Percentiles rank a stretch among this genome's conserved stretches.
Evolutionary conservation across 2,329 filamentous ascomycete species (phyloP).

Genomic region (Penicillium sp.): DNA sequence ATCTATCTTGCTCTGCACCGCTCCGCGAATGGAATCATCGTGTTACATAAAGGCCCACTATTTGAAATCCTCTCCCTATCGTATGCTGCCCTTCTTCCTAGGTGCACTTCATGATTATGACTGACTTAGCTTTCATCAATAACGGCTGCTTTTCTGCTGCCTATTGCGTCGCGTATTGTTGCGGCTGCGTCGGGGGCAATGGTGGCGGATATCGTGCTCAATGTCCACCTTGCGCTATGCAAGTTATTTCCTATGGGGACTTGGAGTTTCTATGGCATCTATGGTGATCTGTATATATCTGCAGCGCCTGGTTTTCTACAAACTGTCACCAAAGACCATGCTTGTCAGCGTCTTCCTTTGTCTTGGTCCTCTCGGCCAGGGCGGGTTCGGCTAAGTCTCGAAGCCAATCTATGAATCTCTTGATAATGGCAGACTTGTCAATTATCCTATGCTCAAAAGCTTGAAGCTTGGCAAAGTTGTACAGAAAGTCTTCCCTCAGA

Average conservation of each 20-base stretch:
- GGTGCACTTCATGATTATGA: not conserved
- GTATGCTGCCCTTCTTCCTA: constrained; percentile 30
- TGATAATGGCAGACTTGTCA: not conserved
- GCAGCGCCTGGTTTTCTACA: constrained; percentile 66
- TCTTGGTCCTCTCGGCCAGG: constrained; percentile 67
- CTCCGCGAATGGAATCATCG: not conserved
- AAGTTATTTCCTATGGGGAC: constrained; percentile 70
- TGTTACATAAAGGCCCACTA: not conserved
- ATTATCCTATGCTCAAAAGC: constrained; percentile 58
- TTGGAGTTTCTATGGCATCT: constrained; percentile 63
- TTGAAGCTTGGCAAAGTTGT: constrained; percentile 55
- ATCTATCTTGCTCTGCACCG: not conserved
- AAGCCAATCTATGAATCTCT: not conserved
- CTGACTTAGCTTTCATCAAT: constrained; percentile 52
- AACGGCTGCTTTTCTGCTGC: constrained; percentile 67
- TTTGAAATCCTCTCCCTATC: constrained; percentile 59
- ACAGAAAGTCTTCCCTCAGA: constrained; percentile 32
- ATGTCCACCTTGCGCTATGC: constrained; percentile 57
- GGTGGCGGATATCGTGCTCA: constrained; percentile 60
- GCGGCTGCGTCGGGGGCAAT: constrained; percentile 65
- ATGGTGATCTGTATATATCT: constrained; percentile 69
- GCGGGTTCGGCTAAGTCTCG: constrained; percentile 32
- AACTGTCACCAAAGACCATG: constrained; percentile 66
- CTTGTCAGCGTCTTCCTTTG: constrained; percentile 70
- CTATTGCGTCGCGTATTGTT: constrained; percentile 68